Evolutionary conservation across 768 basidiomycete genomes (phyloP), one percentile per base, ranked within the genome.

Genomic region (Suillus cothurnatus): DNA sequence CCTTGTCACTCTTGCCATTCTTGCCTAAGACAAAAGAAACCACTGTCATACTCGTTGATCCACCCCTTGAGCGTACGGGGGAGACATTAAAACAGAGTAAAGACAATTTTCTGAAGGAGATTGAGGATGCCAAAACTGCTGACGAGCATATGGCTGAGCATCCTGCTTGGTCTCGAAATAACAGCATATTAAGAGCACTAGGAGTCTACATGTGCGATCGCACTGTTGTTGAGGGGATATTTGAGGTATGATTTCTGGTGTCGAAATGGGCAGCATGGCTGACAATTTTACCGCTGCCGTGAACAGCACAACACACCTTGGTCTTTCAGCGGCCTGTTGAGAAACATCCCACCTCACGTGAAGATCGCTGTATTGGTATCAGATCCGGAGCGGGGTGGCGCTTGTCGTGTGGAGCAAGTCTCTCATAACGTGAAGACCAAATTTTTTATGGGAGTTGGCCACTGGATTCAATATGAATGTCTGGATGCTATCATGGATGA

Each of bases 401-500:
- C n/a, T 12, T 65, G 67, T 61, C 66, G 61, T 53, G 21, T 61
- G 47, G 69, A 71, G 19, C 62, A 66, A n/a, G 47, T 69, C 50
- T 31, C 57, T 43, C 59, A 38, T 6, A 62, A 63, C 64, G 38
- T 67, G 34, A 32, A 60, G 7, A 55, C 66, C 49, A 65, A 65
- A 34, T 28, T 59, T 43, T 58, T 66, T 38, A 41, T 28, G 5
- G 38, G 57, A 32, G 61, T 67, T 11, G 59, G 61, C 14, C 67
- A 69, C 57, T 71, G 67, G 70, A 71, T 62, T 28, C 70, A 69
- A 39, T 57, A 64, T 4, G 67, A 66, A 4, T 63, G 64, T 19
- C 65, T 61, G 19, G 61, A 64, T 21, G 38, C 63, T 34, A 65
- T 71, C 31, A 47, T 69, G 36, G 55, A 62, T 21, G 67, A 59